phyloP scores from a whole-genome alignment of 768 basidiomycete genomes.

The Amanita exitialis region DNA sequence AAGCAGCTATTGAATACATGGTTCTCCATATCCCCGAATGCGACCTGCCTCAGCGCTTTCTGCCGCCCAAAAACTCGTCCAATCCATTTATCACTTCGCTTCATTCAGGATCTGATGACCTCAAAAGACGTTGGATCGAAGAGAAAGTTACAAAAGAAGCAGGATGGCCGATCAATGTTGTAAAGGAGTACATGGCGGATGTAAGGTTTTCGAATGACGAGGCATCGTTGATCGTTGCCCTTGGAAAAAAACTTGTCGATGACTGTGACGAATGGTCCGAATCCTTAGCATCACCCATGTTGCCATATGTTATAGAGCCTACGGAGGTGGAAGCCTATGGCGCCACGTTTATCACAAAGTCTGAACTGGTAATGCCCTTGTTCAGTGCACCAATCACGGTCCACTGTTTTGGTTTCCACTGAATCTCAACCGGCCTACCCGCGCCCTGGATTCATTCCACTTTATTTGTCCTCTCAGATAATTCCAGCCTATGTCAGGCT shows the following conservation, averaged over 20 bases:
- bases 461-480: constrained; percentile 64
- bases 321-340: constrained; percentile 49
- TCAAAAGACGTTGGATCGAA: constrained; percentile 71
- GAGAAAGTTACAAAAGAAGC: constrained; percentile 77
- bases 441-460: constrained; percentile 43
- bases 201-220: constrained; percentile 31
- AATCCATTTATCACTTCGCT: constrained; percentile 58
- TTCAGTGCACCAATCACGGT: constrained; percentile 57
- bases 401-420: constrained; percentile 50
- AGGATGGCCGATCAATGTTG: constrained; percentile 68
- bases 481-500: constrained; percentile 77
- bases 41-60: constrained; percentile 69
- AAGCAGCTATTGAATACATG: constrained; percentile 79
- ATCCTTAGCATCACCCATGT: constrained; percentile 1
- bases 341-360: constrained; percentile 33
- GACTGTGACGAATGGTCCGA: constrained; percentile 14
- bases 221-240: constrained; percentile 41
- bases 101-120: constrained; percentile 49
- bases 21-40: constrained; percentile 79
- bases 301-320: constrained; percentile 24
- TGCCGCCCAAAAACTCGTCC: constrained; percentile 55
- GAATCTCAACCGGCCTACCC: constrained; percentile 26
- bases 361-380: constrained; percentile 49
- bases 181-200: constrained; percentile 43
- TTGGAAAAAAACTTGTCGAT: constrained; percentile 49